Percentiles rank a stretch among this genome's conserved stretches.
Evolutionary conservation across 495 filamentous ascomycete species (phyloP).

Genomic region (Aspergillus sparsus): DNA sequence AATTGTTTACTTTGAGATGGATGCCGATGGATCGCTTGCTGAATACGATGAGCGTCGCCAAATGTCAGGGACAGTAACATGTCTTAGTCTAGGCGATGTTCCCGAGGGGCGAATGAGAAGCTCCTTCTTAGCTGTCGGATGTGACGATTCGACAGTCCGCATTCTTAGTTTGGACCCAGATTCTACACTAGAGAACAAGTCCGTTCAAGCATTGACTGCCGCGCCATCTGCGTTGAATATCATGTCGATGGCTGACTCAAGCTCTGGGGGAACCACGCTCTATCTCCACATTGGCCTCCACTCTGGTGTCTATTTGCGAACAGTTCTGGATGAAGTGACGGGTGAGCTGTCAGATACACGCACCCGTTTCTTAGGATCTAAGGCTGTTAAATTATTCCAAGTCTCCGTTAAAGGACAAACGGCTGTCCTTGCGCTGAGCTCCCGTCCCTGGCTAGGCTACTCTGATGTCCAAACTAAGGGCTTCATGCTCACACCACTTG

Average conservation of each 20-base stretch:
- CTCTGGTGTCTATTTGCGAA: constrained; percentile 92
- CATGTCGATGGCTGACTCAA: constrained; percentile 92
- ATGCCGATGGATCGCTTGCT: constrained; percentile 81
- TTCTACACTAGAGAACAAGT: constrained; percentile 85
- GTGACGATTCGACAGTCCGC: constrained; percentile 92
- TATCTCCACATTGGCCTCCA: constrained; percentile 95
- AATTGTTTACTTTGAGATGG: constrained; percentile 98
- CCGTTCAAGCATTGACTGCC: constrained; percentile 88
- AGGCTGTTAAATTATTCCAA: constrained; percentile 81
- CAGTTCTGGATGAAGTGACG: constrained; percentile 89
- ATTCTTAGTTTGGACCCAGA: constrained; percentile 90
- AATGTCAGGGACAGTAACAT: constrained; percentile 95
- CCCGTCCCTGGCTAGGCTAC: constrained; percentile 91
- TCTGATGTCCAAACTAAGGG: constrained; percentile 76
- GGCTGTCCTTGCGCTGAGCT: constrained; percentile 87
- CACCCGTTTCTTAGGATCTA: constrained; percentile 89
- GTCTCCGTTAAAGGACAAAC: constrained; percentile 81
- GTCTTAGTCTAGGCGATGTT: constrained; percentile 88
- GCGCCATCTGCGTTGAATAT: constrained; percentile 88
- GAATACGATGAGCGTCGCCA: constrained; percentile 95
- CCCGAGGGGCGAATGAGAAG: constrained; percentile 84
- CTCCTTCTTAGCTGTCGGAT: constrained; percentile 91
- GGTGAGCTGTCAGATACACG: constrained; percentile 93
- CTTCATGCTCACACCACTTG: constrained; percentile 89
- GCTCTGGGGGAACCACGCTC: constrained; percentile 71